Evolutionary conservation across 1,284 basidiomycete genomes (phyloP).

Genomic region (Microbotryum saponariae): DNA sequence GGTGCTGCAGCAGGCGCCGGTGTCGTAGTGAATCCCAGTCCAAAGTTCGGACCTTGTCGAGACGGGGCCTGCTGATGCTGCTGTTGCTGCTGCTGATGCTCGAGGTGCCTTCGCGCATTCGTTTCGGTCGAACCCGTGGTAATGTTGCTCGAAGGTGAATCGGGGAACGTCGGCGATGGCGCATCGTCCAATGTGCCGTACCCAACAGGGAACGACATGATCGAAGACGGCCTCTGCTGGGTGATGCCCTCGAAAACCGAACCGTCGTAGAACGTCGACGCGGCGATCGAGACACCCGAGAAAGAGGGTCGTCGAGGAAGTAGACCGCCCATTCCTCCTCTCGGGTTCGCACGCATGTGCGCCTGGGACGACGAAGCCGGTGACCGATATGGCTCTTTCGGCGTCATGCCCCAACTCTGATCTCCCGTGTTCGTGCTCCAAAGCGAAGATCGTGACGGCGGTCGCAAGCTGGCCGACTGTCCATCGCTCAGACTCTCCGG

Average conservation of each 20-base stretch:
- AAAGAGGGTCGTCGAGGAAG: slow-evolving; percentile 1
- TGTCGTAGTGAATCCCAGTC: neutral
- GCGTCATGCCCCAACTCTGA: too few species aligned
- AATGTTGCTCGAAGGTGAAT: slow-evolving; percentile 2
- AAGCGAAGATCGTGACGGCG: slow-evolving; percentile 1
- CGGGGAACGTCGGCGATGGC: slow-evolving; percentile 3
- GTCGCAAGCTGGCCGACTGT: neutral
- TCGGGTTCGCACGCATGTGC: neutral
- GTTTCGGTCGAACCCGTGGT: too few species aligned
- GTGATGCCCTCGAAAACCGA: slow-evolving; percentile 36
- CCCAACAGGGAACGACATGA: slow-evolving; percentile 30
- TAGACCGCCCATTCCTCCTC: slow-evolving; percentile 2
- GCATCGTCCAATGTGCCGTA: slow-evolving; percentile 9
- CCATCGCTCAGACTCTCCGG: slow-evolving; percentile 7
- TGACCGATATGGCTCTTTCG: too few species aligned
- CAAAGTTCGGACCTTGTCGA: neutral
- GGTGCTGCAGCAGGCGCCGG: neutral
- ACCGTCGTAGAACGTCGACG: slow-evolving; percentile 37
- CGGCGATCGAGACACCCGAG: slow-evolving; percentile 14
- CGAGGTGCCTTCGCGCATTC: neutral
- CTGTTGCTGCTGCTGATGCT: neutral
- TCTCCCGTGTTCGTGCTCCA: slow-evolving; percentile 1
- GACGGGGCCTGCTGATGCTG: neutral
- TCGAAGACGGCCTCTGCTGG: slow-evolving; percentile 22
- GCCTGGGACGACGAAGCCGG: too few species aligned